Evolutionary conservation across 1,139 yeast genomes (phyloP).

Genomic region (Nakaseomyces uthaithaninus): DNA sequence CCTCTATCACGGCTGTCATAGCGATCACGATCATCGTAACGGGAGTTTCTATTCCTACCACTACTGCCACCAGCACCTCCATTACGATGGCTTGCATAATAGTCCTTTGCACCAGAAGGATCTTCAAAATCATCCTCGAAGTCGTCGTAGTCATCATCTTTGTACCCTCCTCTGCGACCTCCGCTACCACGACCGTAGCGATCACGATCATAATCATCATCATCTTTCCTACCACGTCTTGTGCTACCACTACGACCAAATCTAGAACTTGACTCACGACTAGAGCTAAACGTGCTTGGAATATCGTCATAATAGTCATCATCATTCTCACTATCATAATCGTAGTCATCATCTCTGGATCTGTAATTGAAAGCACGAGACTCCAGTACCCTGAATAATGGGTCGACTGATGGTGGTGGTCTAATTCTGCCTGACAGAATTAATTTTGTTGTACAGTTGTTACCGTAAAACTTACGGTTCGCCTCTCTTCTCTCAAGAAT

Average conservation of each 20-base stretch:
- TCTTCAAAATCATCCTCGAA: conserved; percentile 15
- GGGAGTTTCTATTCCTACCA: conserved; percentile 7
- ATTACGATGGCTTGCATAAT: conserved; percentile 23
- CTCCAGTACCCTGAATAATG: conserved; percentile 77
- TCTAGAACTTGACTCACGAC: conserved; percentile 26
- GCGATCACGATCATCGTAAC: conserved; percentile 61
- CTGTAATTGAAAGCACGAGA: conserved; percentile 72
- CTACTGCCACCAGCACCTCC: conserved; percentile 11
- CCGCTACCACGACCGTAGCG: conserved; percentile 15
- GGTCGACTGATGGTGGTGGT: conserved; percentile 88
- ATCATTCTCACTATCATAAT: conserved; percentile 29
- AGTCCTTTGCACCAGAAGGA: conserved; percentile 35
- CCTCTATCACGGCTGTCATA: conserved; percentile 32
- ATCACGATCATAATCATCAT: conserved; percentile 17
- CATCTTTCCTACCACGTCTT: conserved; percentile 38
- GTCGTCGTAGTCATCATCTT: conserved; percentile 11
- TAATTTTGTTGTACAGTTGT: conserved; percentile 72
- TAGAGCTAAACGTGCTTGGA: conserved; percentile 29
- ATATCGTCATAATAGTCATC: conserved; percentile 33
- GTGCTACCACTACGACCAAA: conserved; percentile 27
- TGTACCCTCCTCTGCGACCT: conserved; percentile 10
- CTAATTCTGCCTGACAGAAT: conserved; percentile 81
- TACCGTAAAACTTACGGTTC: conserved; percentile 88
- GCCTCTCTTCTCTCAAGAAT: conserved; percentile 94
- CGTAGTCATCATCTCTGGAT: conserved; percentile 39